Conservation (phyloP, 306 rosid genomes). For the Corylus heterophylla region DNA sequence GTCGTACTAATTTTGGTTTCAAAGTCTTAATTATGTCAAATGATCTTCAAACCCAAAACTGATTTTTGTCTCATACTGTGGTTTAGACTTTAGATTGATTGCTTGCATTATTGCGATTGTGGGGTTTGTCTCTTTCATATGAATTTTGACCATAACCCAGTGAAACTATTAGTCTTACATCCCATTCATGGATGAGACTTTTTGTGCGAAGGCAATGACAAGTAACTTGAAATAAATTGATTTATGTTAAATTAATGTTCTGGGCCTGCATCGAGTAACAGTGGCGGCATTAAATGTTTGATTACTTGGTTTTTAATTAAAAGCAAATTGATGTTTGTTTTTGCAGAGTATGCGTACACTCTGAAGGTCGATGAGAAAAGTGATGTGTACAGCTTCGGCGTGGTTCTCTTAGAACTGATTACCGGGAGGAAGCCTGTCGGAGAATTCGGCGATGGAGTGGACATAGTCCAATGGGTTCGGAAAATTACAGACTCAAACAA, state of each 20-base stretch:
- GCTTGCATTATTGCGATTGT: constrained; percentile 27
- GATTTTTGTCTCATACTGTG: constrained; percentile 33
- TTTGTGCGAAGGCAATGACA: neutral
- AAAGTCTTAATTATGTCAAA: constrained; percentile 18
- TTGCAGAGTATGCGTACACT: constrained; percentile 92
- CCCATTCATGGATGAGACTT: neutral
- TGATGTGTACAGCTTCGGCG: constrained; percentile 93
- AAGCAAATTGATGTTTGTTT: constrained; percentile 15
- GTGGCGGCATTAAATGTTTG: neutral
- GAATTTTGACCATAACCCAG: constrained; percentile 31
- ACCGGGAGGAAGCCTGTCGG: constrained; percentile 94
- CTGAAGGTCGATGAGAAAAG: constrained; percentile 94
- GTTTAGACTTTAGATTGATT: constrained; percentile 9
- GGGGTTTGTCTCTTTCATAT: constrained; percentile 20
- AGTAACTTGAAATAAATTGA: neutral
- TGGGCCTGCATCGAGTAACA: neutral
- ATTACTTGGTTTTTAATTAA: neutral
- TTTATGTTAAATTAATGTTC: neutral
- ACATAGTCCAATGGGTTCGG: constrained; percentile 93
- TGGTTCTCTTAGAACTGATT: constrained; percentile 78
- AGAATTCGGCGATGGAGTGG: constrained; percentile 95
- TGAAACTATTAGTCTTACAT: neutral
- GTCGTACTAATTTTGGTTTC: constrained; percentile 24
- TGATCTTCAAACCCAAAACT: constrained; percentile 16
- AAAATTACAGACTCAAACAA: constrained; percentile 84